Base-by-base conservation (phyloP, 2,329 filamentous ascomycete genomes). In the Celoporthe dispersa region DNA sequence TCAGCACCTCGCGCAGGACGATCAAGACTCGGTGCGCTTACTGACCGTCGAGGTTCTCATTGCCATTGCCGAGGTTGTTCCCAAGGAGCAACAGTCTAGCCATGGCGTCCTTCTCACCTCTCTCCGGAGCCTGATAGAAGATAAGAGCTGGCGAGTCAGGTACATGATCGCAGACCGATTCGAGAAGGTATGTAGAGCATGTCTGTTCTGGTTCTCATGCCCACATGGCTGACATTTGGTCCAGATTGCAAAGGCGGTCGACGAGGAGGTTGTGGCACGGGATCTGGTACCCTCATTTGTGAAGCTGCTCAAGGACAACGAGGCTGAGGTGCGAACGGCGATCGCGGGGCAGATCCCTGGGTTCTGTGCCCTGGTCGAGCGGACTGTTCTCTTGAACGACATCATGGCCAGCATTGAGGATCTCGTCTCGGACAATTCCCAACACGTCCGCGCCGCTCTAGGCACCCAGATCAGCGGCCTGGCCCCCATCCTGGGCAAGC, bases 121-220 rank as follows among this genome's bases (percentile, higher is more conserved):
- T 61, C 84, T 99, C 78, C 91, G 96, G 77, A 97, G 90, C 83
- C 83, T 99, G 78, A 98, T 99, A 83, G 96, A 98, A 78, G 96
- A 99, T 81, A 99, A 98, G 89, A 98, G 96, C 84, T 99, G 96
- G 96, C 91, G 96, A 78, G 96, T 99, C 71, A 90, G 96, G 80
- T 99, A 98, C 82, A 99, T 99, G 96, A 96, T 99, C 76, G 96
- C 96, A 64, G 96, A 99, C 81, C 90, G 94, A 79, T 99, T 98
- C 78, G 96, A 99, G 82, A 98, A 98, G 92, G 94, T 94, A 78
- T 64, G 78, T 66, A 67, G 35, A 48, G 11, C 22, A 9, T 60
- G 19, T 37, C 33, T 16, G 5, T 9, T 60, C 9, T 25, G 28
- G 25, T 12, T 12, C 16, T 5, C 35, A 25, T 28, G 8, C 11